A percentile compares a stretch with the other conserved stretches of the same genome.
Conservation (phyloP, 257 asterid species). For the Lithospermum erythrorhizon region DNA sequence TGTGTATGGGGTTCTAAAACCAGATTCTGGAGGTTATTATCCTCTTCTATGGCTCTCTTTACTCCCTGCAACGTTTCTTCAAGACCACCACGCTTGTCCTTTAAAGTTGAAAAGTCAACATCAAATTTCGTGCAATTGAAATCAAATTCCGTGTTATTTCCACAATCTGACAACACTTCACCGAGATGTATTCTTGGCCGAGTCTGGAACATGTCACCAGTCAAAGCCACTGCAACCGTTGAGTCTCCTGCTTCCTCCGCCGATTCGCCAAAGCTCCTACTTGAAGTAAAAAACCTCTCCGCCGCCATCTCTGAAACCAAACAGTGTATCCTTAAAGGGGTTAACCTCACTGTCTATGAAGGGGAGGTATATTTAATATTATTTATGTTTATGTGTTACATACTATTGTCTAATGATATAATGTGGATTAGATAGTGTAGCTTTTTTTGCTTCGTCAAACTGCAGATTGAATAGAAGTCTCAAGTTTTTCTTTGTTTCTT, state of each 20-base stretch:
- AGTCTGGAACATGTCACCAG: constrained; percentile 14
- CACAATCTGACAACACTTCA: constrained; percentile 9
- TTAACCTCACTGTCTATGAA: constrained; percentile 69
- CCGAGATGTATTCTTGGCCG: constrained; percentile 24
- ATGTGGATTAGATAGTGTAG: not conserved
- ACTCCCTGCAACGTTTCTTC: constrained; percentile 11
- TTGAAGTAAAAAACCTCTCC: constrained; percentile 69
- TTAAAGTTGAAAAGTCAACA: constrained; percentile 5
- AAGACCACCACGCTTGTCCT: constrained; percentile 25
- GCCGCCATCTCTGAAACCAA: constrained; percentile 70
- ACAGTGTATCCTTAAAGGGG: constrained; percentile 75
- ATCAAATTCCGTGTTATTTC: constrained; percentile 6
- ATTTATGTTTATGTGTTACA: too few species aligned
- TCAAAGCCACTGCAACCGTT: constrained; percentile 43
- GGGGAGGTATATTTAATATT: constrained; percentile 55
- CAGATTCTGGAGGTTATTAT: not conserved
- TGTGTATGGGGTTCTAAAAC: not conserved
- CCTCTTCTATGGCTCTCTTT: constrained; percentile 45
- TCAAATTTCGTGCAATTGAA: constrained; percentile 8
- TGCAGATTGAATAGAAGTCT: not conserved
- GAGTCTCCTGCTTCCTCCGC: constrained; percentile 45
- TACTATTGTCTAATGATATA: too few species aligned
- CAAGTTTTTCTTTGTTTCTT: not conserved
- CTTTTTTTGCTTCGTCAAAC: not conserved
- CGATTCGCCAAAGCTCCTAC: constrained; percentile 36